Evolutionary conservation across 2,329 filamentous ascomycete species (phyloP), one percentile per base, ranked within the genome.

Genomic region (Diplodia corticola): DNA sequence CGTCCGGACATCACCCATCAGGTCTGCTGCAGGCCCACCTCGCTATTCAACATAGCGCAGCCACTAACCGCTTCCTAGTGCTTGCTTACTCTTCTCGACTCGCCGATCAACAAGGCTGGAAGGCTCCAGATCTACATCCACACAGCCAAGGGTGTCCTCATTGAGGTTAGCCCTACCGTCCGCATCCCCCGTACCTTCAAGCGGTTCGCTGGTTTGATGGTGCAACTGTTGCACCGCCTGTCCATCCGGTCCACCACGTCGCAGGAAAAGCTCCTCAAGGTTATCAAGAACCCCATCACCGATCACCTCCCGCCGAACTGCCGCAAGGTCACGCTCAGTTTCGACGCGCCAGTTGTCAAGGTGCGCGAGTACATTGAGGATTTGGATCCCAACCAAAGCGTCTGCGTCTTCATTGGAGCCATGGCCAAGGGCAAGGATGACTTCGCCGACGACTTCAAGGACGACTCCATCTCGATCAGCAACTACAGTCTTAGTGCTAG

Each of bases 101-200:
- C 95, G 22, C 95, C 95, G 55, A 91, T 98, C 85, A 99, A 99
- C 86, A 99, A 99, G 81, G 93, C 94, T 66, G 95, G 95, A 74
- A 94, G 89, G 80, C 89, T 99, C 46, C 95, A 99, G 80, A 98
- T 99, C 75, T 99, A 96, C 82, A 98, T 99, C 70, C 93, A 97
- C 79, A 98, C 95, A 5, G 93, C 94, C 71, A 97, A 97, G 81
- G 94, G 95, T 61, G 94, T 98, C 40, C 84, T 99, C 72, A 99
- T 99, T 74, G 93, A 98, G 81, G 94, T 99, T 71, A 97, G 93
- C 75, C 95, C 95, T n/a, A 93, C 93, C 9, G 95, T 99, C 67
- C 92, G 95, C 75, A 98, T 99, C 71, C 95, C 95, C 60, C 89
- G 95, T 80, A 99, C 95, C 0, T 99, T 99, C 81, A 99, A 99